Base-by-base conservation (phyloP, 495 filamentous ascomycete species). In the Tuber borchii region DNA sequence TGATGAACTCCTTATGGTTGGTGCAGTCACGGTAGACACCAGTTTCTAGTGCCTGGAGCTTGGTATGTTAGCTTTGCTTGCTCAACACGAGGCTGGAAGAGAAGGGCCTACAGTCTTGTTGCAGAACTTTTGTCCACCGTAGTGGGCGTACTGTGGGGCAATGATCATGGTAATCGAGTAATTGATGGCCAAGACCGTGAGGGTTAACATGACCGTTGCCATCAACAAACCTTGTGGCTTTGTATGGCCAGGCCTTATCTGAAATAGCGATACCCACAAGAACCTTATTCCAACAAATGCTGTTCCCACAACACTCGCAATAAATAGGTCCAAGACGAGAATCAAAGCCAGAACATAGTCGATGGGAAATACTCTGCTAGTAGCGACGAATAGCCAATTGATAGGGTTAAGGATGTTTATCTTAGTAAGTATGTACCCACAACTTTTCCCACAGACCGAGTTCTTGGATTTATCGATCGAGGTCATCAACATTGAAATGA, bases 401-500 rank as follows among this genome's bases (percentile, higher is more conserved):
- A 97, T 86, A 2, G 95, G 96, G 83, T 98, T 95, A 86, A 97
- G 97, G 74, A 97, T 89, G 82, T 95, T 93, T 83, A 95, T 91
- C 77, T 93, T 90, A 43, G 90, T 92, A n/a, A 98, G 89, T 72
- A 98, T 91, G 84, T 97, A 99, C 48, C 95, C 95, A 84, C 95
- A 99, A 80, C 89, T 89, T 73, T 89, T 86, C 83, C 94, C 93
- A 89, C 95, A 99, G 77, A 95, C 83, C 0, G 93, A 97, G 84
- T 98, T 97, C 80, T 91, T 93, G 26, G 93, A 92, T 85, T 99
- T 98, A 87, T 99, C 95, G 83, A 97, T 94, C 76, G 90, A 90
- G 0, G 95, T 99, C 81, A 98, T 90, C 73, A 98, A 88, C 96
- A 98, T 99, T 43, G 92, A 95, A 14, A 90, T 87, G 90, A 93